Evolutionary conservation across 1,284 basidiomycete genomes (phyloP).

Genomic region (Austropuccinia psidii): DNA sequence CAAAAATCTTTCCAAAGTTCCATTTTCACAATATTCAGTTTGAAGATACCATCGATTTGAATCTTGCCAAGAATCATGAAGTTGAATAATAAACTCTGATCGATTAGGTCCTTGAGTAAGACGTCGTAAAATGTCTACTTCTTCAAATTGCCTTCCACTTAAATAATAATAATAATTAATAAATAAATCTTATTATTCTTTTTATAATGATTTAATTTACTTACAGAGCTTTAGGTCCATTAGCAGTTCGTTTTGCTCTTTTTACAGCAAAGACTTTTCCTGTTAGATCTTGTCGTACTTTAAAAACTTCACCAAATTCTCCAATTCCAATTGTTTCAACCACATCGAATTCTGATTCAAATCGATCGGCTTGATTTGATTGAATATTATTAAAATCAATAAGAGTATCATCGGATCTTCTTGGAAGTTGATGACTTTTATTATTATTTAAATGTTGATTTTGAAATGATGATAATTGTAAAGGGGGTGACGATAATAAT

Average conservation of each 20-base stretch:
- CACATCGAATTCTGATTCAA: slow-evolving; percentile 13
- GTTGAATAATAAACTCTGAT: slow-evolving; percentile 76
- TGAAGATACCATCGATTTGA: slow-evolving; percentile 80
- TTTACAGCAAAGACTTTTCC: slow-evolving; percentile 77
- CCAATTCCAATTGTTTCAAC: slow-evolving; percentile 19
- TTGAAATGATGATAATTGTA: background rate
- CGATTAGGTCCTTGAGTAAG: slow-evolving; percentile 52
- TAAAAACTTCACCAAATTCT: slow-evolving; percentile 29
- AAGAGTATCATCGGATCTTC: background rate
- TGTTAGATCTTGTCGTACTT: slow-evolving; percentile 8
- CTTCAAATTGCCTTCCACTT: slow-evolving; percentile 81
- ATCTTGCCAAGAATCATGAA: slow-evolving; percentile 96
- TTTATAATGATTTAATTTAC: slow-evolving; percentile 44
- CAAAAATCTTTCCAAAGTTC: slow-evolving; percentile 83
- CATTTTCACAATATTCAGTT: slow-evolving; percentile 88
- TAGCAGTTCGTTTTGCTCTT: slow-evolving; percentile 77
- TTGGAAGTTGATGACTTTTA: background rate
- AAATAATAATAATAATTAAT: slow-evolving; percentile 38
- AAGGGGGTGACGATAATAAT: background rate
- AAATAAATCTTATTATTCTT: slow-evolving; percentile 18
- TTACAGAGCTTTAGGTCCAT: slow-evolving; percentile 81
- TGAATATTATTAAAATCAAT: background rate
- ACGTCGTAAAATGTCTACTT: slow-evolving; percentile 84
- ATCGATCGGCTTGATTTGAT: background rate
- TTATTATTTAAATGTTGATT: slow-evolving; percentile 6